phyloP scores from a whole-genome alignment of 345 rosid genomes.

The Rhodamnia rubescens region DNA sequence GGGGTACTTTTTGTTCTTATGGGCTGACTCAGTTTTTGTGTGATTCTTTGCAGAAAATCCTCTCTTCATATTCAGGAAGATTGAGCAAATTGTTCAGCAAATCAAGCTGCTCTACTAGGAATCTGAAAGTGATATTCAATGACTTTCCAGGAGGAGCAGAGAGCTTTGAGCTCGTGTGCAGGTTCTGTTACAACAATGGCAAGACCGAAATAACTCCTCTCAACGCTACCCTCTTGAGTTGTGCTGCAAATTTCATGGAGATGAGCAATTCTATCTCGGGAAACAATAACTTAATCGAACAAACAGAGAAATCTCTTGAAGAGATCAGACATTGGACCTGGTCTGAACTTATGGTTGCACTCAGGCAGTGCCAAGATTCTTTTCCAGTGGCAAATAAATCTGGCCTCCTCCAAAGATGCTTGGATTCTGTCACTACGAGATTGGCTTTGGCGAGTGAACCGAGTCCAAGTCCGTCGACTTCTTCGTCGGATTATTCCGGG shows the following conservation, averaged over 20 bases:
- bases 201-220: slow-evolving; percentile 32
- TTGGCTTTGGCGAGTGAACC: slow-evolving; percentile 42
- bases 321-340: slow-evolving; percentile 66
- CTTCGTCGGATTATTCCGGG: slow-evolving; percentile 70
- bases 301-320: slow-evolving; percentile 51
- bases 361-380: slow-evolving; percentile 60
- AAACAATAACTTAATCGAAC: slow-evolving; percentile 31
- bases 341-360: slow-evolving; percentile 59
- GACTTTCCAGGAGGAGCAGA: slow-evolving; percentile 85
- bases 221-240: slow-evolving; percentile 43
- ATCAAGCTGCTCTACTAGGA: slow-evolving; percentile 25
- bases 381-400: slow-evolving; percentile 16
- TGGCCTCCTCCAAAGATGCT: slow-evolving; percentile 24
- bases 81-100: slow-evolving; percentile 52
- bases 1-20: background rate
- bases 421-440: slow-evolving; percentile 57
- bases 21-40: background rate
- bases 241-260: slow-evolving; percentile 75
- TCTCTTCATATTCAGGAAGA: slow-evolving; percentile 53
- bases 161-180: slow-evolving; percentile 60
- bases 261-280: slow-evolving; percentile 28
- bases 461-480: slow-evolving; percentile 68
- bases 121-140: slow-evolving; percentile 62
- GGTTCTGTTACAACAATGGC: slow-evolving; percentile 78
- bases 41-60: slow-evolving; percentile 41